Conservation (phyloP, 208 protist genomes). For the Acanthamoeba lenticulata region DNA sequence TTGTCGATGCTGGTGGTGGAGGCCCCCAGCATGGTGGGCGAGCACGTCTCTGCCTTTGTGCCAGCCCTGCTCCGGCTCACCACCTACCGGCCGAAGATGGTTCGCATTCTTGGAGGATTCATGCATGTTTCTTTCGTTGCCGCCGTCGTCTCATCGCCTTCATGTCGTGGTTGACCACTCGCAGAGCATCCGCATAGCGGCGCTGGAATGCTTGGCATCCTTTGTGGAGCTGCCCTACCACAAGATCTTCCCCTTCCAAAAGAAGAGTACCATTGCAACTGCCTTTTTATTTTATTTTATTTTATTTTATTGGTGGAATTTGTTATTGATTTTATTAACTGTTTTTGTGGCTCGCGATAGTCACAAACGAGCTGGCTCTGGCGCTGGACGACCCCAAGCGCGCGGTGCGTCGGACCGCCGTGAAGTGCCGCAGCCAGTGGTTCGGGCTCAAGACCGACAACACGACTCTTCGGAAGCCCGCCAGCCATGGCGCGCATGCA, state of each 20-base stretch:
- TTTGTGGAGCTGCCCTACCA: not conserved
- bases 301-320: not conserved
- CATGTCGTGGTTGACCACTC: not conserved
- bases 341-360: not conserved
- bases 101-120: too few relatives aligned
- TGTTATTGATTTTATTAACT: not conserved
- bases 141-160: too few relatives aligned
- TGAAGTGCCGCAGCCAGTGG: slow-evolving; percentile 55
- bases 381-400: slow-evolving; percentile 60
- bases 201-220: slow-evolving; percentile 11
- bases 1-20: slow-evolving; percentile 46
- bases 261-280: not conserved
- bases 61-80: slow-evolving; percentile 26
- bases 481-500: not conserved
- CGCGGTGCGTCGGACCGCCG: slow-evolving; percentile 25
- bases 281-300: slow-evolving; percentile 2
- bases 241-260: slow-evolving; percentile 53
- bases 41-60: slow-evolving; percentile 3
- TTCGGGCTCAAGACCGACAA: slow-evolving; percentile 17
- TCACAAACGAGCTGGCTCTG: slow-evolving; percentile 5
- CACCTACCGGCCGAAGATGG: not conserved
- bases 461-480: slow-evolving; percentile 4
- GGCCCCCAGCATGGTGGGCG: slow-evolving; percentile 11
- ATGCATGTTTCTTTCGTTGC: too few relatives aligned
- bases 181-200: slow-evolving; percentile 22